Evolutionary conservation across 768 basidiomycete species (phyloP), one percentile per base, ranked within the genome.

Genomic region (Amanita muscaria): DNA sequence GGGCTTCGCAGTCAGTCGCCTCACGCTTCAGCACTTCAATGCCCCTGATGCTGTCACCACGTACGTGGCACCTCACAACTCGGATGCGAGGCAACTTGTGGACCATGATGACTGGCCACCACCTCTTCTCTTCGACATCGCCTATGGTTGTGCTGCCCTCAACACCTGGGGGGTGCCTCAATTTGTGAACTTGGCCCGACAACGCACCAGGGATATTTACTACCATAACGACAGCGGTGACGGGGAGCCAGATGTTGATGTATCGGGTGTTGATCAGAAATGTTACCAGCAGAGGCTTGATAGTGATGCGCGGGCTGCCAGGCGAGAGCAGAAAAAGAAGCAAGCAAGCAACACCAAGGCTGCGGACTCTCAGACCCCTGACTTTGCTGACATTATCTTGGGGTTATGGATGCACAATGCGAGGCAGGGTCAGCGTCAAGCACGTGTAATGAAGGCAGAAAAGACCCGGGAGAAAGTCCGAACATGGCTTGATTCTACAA

Each of bases 121-220:
- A 9, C 46, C 40, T 42, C 38, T 50, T 32, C 46, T 53, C 46
- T 50, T 53, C 40, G 49, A 53, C 15, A 32, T 53, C 27, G 49
- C 51, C 15, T 53, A 53, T 42, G 51, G 51, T 38, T 48, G 49
- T 50, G 51, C 51, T 40, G 40, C 25, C 44, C 50, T 53, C 47
- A 53, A 51, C n/a, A 51, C 52, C 16, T 53, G 52, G 52, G 52
- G 50, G 40, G 47, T 46, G 46, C 22, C 49, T 42, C 16, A 3
- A 48, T 53, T 51, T 38, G 43, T 46, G 40, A 21, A 23, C 36
- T 46, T 51, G 21, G 47, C 49, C 38, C 49, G 36, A 46, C 3
- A n/a, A 42, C 32, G 22, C 15, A 35, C 15, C n/a, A 34, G 33
- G 34, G 34, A 5, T 19, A n/a, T 15, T 15, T 3, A 35, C 15